Conservation (phyloP, 1,284 basidiomycete genomes). For the Amylostereum areolatum region DNA sequence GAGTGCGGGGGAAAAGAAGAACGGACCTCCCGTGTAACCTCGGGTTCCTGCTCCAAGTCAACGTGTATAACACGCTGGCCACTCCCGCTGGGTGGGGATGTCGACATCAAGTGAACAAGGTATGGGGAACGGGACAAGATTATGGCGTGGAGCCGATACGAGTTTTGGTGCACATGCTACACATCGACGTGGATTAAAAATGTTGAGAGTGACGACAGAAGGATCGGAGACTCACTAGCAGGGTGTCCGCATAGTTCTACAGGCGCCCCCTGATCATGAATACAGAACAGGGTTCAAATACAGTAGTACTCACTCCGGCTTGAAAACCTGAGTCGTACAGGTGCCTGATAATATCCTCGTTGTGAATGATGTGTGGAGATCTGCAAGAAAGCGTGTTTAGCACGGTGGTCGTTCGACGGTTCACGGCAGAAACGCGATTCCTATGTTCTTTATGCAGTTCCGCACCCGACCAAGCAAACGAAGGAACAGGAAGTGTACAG, state of each 20-base stretch:
- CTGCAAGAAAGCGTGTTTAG: conserved; percentile 20
- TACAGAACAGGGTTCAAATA: conserved; percentile 5
- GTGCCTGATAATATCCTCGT: conserved; percentile 68
- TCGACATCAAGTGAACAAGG: conserved; percentile 79
- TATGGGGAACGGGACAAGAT: conserved; percentile 82
- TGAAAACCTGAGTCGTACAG: conserved; percentile 75
- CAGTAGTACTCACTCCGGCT: conserved; percentile 55
- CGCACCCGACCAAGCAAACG: too few relatives aligned
- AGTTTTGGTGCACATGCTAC: conserved; percentile 70
- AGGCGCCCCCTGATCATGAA: conserved; percentile 5
- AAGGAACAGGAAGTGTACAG: too few relatives aligned
- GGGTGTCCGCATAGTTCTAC: conserved; percentile 76
- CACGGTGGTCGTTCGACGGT: not conserved
- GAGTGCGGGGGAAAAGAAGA: conserved; percentile 9
- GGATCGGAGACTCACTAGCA: conserved; percentile 48
- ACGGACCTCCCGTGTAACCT: conserved; percentile 78
- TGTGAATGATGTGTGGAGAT: conserved; percentile 49
- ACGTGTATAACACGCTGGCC: conserved; percentile 67
- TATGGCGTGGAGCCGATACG: conserved; percentile 73
- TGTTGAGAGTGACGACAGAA: conserved; percentile 11
- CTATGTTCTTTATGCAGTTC: too few relatives aligned
- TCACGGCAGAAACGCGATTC: too few relatives aligned
- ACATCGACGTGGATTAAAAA: conserved; percentile 6
- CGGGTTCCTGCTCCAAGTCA: conserved; percentile 68
- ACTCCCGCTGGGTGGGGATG: conserved; percentile 49